These are phyloP conservation scores for Candida sonorensis DNA, from an alignment of 805 yeast genomes.

Conservation along the genomic window DNA sequence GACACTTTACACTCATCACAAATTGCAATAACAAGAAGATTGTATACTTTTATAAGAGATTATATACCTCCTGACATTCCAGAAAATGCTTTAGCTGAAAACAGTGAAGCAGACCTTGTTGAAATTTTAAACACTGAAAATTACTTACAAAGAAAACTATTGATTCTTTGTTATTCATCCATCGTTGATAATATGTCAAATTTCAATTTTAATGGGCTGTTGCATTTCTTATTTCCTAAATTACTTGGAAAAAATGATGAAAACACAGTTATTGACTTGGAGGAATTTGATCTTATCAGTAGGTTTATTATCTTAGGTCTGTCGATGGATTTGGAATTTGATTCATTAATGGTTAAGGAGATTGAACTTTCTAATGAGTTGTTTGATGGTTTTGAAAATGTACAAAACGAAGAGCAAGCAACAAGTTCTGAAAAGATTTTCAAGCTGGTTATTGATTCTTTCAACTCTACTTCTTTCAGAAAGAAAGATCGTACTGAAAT, in stretches of 20 bases:
- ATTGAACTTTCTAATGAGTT: slow-evolving; percentile 33
- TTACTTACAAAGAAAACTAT: slow-evolving; percentile 54
- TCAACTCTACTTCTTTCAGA: slow-evolving; percentile 26
- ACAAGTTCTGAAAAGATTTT: slow-evolving; percentile 33
- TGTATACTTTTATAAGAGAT: slow-evolving; percentile 56
- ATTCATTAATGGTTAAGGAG: slow-evolving; percentile 30
- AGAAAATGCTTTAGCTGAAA: slow-evolving; percentile 29
- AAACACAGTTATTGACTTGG: not conserved
- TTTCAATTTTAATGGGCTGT: slow-evolving; percentile 2
- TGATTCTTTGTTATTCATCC: slow-evolving; percentile 57
- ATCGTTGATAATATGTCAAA: slow-evolving; percentile 27
- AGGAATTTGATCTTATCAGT: slow-evolving; percentile 16
- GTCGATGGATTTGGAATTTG: slow-evolving; percentile 61
- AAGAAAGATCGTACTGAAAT: slow-evolving; percentile 8
- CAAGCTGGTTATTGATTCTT: slow-evolving; percentile 33
- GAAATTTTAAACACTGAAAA: slow-evolving; percentile 47
- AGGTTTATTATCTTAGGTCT: slow-evolving; percentile 37
- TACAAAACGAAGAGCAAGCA: slow-evolving; percentile 18
- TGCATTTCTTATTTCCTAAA: slow-evolving; percentile 7
- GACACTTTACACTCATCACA: slow-evolving; percentile 30
- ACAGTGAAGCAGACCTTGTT: slow-evolving; percentile 32
- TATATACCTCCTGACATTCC: slow-evolving; percentile 44
- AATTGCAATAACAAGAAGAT: slow-evolving; percentile 49
- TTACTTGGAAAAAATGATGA: slow-evolving; percentile 3
- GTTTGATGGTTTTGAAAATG: slow-evolving; percentile 25